Evolutionary conservation across 306 rosid genomes (phyloP), one percentile per base, ranked within the genome.

Genomic region (Arachis stenosperma): DNA sequence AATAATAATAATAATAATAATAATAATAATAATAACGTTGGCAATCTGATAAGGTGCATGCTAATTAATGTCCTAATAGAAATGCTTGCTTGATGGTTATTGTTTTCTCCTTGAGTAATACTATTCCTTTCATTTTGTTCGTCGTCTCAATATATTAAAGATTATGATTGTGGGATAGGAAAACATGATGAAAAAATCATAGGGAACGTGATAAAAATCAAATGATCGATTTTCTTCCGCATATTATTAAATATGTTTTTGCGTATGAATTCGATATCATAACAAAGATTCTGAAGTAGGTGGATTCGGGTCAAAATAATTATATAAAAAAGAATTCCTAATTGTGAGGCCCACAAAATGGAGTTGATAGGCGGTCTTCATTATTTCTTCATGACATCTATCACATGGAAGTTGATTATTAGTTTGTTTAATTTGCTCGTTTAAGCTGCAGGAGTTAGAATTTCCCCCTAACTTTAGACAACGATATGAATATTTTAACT

Each of bases 341-440:
- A 33, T 12, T 10, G 69, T 22, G 40, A 27, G 74, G 74, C 74
- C 75, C 78, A 70, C 53, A 62, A 52, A 77, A 67, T 77, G 71
- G 22, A 58, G 75, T 67, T 80, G 53, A 62, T 43, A 65, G 27
- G 50, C 65, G 65, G 61, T 57, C 61, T 9, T 47, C 7, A 65
- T 55, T 41, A 79, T 79, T 74, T 70, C 39, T 8, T 59, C 69
- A 59, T 54, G 69, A 66, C 64, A 69, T 69, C 61, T 53, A 13
- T 22, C 77, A 37, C 82, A 67, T 72, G 80, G 82, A 40, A 70
- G 65, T 76, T 81, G 84, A 73, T 65, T 77, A 78, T 53, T 53
- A 76, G 69, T 71, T 75, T 48, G 44, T 52, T 43, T 33, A 33
- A 33, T 33, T 33, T 75, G 76, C 17, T 48, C 66, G 71, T 73